phyloP scores from a whole-genome alignment of 805 yeast species.

The Yarrowia hollandica region DNA sequence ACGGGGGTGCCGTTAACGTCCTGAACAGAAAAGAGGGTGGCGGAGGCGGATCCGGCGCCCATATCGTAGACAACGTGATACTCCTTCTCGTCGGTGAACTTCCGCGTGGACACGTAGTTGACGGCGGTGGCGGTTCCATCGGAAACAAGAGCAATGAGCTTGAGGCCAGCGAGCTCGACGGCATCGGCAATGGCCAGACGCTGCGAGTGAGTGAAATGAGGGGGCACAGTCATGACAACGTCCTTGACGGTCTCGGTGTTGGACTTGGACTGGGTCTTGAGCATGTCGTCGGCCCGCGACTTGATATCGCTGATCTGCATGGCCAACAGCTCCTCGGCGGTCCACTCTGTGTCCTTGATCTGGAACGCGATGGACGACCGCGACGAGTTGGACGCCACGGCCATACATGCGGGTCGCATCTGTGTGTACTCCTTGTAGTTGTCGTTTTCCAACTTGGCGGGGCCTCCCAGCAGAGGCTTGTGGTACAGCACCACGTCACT shows the following conservation, averaged over 20 bases:
- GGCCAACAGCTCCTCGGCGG: conserved; percentile 79
- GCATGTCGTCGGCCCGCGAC: conserved; percentile 59
- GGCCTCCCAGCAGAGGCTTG: conserved; percentile 67
- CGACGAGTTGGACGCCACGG: conserved; percentile 45
- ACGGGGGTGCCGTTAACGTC: conserved; percentile 45
- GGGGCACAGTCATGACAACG: conserved; percentile 76
- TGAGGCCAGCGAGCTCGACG: conserved; percentile 65
- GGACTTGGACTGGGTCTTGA: conserved; percentile 45
- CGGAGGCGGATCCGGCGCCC: conserved; percentile 90
- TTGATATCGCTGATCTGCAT: conserved; percentile 74
- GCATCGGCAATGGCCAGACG: conserved; percentile 73
- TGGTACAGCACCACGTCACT: conserved; percentile 61
- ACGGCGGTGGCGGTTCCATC: conserved; percentile 93
- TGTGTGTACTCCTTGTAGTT: conserved; percentile 53
- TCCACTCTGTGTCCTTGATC: conserved; percentile 45
- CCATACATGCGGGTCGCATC: conserved; percentile 61
- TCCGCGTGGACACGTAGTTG: conserved; percentile 66
- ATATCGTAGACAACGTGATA: conserved; percentile 78
- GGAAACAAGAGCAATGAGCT: conserved; percentile 68
- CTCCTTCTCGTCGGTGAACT: conserved; percentile 49
- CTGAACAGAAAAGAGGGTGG: conserved; percentile 71
- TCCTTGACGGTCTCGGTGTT: conserved; percentile 58
- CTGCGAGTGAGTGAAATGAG: conserved; percentile 61
- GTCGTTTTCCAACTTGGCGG: conserved; percentile 40
- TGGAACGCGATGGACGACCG: conserved; percentile 60